Conservation (phyloP, 129 eudicot species). For the Daucus carota region DH1_v3.0 NC_030387.2:650501-651000, state of each 20-base stretch:
- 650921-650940: neutral
- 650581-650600: slow-evolving; percentile 73
- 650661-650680: neutral
- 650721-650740: slow-evolving; percentile 98
- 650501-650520: slow-evolving; percentile 4
- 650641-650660: neutral
- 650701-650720: slow-evolving; percentile 50
- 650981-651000: neutral
- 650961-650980: neutral
- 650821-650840: slow-evolving; percentile 9
- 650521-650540: slow-evolving; percentile 55
- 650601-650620: slow-evolving; percentile 83
- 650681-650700: slow-evolving; percentile 14
- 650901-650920: neutral
- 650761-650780: slow-evolving; percentile 78
- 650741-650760: slow-evolving; percentile 78
- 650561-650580: slow-evolving; percentile 66
- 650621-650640: slow-evolving; percentile 10
- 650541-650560: slow-evolving; percentile 70
- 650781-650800: slow-evolving; percentile 63
- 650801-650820: slow-evolving; percentile 90
- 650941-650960: neutral
- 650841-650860: neutral
- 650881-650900: neutral
- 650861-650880: neutral